Evolutionary conservation across 1,284 basidiomycete genomes (phyloP), one percentile per base, ranked within the genome.

Genomic region (Fistulina hepatica): DNA sequence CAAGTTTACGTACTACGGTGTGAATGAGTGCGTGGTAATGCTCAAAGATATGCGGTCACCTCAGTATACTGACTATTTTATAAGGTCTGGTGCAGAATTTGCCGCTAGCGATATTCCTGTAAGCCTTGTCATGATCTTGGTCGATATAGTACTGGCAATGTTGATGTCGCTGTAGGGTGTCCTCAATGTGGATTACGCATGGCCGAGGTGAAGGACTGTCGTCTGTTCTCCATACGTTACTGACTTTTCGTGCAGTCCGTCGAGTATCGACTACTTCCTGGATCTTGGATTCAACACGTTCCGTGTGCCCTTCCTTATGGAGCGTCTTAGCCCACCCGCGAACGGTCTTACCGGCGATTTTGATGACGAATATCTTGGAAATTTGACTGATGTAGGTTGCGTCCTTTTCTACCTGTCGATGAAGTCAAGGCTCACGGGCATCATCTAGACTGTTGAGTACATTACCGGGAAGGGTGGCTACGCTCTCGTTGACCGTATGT

Each of bases 1-100:
- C 33, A 76, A 75, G 54, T 77, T 79, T 66, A 60, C 64, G 48
- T 73, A 59, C 58, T 74, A 75, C 46, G 76, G 75, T 55, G 74
- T 76, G 21, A 76, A 72, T 56, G 57, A 77, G 51, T 69, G 38
- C 35, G 11, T 31, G 9, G 9, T 16, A 9, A 7, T 30, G n/a
- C n/a, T n/a, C 17, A 6, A 7, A 6, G n/a, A 30, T 30, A 12
- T 30, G 27, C 27, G 27, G n/a, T 30, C 27, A 16, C 27, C 24
- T n/a, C n/a, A 25, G 9, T 25, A 9, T 25, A 9, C 24, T 9
- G 9, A 25, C 24, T 25, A 9, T 25, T n/a, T 25, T 25, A 25
- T 25, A n/a, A 30, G n/a, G n/a, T n/a, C 71, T 49, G 71, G 73
- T 43, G 76, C 72, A 33, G 71, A 76, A 55, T 66, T 76, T 44